Base-by-base conservation (phyloP, 2,329 filamentous ascomycete species). In the Elsinoe ampelina region DNA sequence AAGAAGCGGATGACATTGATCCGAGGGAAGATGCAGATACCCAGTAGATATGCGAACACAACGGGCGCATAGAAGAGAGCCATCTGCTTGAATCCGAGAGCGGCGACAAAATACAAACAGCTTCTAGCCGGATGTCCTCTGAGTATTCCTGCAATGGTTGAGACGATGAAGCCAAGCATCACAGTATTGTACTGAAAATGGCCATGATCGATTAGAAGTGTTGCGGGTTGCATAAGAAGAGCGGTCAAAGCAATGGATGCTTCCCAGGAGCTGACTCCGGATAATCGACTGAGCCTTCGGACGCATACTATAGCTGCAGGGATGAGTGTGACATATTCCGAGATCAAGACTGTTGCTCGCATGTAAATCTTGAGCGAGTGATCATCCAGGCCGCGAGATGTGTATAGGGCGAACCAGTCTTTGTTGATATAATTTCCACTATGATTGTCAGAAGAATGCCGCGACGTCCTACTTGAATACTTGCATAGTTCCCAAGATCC, bases 61-160 rank as follows among this genome's bases (percentile, higher is more conserved):
- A 86, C 85, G 12, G 95, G 91, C 2, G 95, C 90, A 71, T 96
- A 98, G 74, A 97, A 98, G 13, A 98, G 78, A 1, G 92, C 92
- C 95, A 98, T 98, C 71, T 98, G 93, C 76, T 98, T 98, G 78
- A 97, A 98, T 5, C 89, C 89, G n/a, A 98, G 77, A 2, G 92
- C 88, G 13, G 82, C 83, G 5, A 98, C 93, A 64, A 98, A 98
- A 75, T 95, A 95, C 58, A 95, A 81, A 60, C 89, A 90, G 22
- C 88, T 83, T 90, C 92, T 96, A 60, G 95, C 80, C 65, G 85
- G 85, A 50, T 90, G 82, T 3, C 88, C 88, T 2, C 90, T 89
- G 52, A 95, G 72, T 73, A 97, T 86, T 69, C 87, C 93, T 41
- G 92, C 93, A 75, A 96, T 83, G 64, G 86, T 89, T 0, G 89